Evolutionary conservation across 2,329 filamentous ascomycete species (phyloP).

Genomic region (Apiospora rasikravindrae): DNA sequence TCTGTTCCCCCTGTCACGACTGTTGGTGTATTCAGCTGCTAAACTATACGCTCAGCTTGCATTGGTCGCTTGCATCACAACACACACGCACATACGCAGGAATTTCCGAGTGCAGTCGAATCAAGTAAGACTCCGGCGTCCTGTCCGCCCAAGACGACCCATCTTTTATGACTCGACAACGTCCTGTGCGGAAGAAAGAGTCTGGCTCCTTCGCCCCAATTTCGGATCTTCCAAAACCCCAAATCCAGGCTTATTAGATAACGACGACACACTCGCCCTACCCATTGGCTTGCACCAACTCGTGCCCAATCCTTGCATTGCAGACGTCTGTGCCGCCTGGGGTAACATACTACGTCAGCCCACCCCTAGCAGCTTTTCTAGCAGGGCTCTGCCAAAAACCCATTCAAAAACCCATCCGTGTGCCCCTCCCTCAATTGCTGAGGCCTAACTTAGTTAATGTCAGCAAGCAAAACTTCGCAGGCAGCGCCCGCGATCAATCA

Average conservation of each 20-base stretch:
- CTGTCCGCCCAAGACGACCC: not conserved
- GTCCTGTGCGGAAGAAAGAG: conserved; percentile 8
- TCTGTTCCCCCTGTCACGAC: conserved; percentile 5
- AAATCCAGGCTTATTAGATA: conserved; percentile 1
- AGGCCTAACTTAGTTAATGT: not conserved
- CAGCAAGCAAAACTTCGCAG: conserved; percentile 1
- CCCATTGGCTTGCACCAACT: not conserved
- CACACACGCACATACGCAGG: not conserved
- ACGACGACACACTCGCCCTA: conserved; percentile 7
- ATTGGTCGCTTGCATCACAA: not conserved
- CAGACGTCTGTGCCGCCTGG: conserved; percentile 9
- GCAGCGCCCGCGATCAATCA: not conserved
- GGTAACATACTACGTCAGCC: conserved; percentile 14
- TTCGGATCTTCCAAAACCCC: not conserved
- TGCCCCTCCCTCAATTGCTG: not conserved
- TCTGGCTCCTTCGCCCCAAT: conserved; percentile 11
- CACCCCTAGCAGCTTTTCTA: conserved; percentile 11
- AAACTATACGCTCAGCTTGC: conserved; percentile 4
- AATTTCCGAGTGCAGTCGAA: not conserved
- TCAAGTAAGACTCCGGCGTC: not conserved
- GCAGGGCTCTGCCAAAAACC: not conserved
- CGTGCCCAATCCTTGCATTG: conserved; percentile 6
- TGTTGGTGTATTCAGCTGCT: conserved; percentile 14
- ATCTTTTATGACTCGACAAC: conserved; percentile 2
- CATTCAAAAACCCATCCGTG: conserved; percentile 5